Conservation (phyloP, 202 grass and related monocot genomes). For the Carex sylvatica region DNA sequence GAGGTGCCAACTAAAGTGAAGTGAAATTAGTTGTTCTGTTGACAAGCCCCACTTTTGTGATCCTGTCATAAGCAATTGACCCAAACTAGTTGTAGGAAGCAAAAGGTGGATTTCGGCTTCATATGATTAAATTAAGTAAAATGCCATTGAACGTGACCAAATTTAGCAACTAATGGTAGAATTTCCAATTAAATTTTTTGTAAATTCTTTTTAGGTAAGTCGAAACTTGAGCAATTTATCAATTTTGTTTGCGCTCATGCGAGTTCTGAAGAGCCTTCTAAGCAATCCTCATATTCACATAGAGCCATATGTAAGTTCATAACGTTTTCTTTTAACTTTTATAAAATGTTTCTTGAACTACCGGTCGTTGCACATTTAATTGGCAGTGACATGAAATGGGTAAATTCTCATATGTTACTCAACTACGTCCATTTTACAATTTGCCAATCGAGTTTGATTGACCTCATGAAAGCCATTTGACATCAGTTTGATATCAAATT, state of each 20-base stretch:
- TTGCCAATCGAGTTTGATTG: background rate
- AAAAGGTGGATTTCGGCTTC: background rate
- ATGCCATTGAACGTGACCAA: background rate
- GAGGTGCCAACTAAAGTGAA: background rate
- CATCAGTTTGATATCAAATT: background rate
- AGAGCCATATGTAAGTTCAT: conserved; percentile 92
- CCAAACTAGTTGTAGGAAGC: background rate
- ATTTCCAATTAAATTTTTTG: conserved; percentile 30
- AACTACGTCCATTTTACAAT: conserved; percentile 1
- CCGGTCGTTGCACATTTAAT: background rate
- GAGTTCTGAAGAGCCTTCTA: conserved; percentile 83
- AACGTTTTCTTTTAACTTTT: background rate
- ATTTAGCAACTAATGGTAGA: conserved; percentile 3
- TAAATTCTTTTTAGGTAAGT: conserved; percentile 60
- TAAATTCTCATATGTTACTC: background rate
- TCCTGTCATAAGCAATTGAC: background rate
- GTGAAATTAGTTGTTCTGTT: conserved; percentile 9
- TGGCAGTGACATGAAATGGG: background rate
- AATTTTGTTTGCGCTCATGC: conserved; percentile 89
- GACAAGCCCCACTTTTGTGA: background rate
- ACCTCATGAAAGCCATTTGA: background rate
- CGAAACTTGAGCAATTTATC: conserved; percentile 81
- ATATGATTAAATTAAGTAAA: background rate
- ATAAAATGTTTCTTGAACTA: background rate
- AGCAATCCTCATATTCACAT: conserved; percentile 97